phyloP scores from a whole-genome alignment of 768 basidiomycete species.

The Nevesoporus exiguus region DNA sequence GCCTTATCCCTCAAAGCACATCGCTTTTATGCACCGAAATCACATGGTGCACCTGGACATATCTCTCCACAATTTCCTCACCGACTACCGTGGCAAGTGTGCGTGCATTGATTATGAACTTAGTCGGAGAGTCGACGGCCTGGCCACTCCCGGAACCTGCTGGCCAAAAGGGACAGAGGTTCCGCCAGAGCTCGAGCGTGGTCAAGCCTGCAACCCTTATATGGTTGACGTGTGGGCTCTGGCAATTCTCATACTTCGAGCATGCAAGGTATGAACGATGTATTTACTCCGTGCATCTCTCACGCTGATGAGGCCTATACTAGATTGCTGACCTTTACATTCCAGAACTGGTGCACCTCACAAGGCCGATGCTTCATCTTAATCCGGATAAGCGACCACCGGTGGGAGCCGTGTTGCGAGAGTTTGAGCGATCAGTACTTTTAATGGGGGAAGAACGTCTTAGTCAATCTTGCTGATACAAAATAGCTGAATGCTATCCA shows the following conservation, averaged over 20 bases:
- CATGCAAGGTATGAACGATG: conserved; percentile 51
- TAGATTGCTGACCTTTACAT: conserved; percentile 57
- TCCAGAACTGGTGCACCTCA: conserved; percentile 56
- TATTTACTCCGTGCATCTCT: background rate
- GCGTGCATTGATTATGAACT: conserved; percentile 75
- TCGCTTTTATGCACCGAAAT: conserved; percentile 66
- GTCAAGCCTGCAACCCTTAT: conserved; percentile 52
- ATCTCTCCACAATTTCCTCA: conserved; percentile 64
- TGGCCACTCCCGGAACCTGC: conserved; percentile 36
- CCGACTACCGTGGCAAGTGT: conserved; percentile 60
- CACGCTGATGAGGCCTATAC: conserved; percentile 3
- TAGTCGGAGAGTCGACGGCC: conserved; percentile 50
- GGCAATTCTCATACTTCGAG: conserved; percentile 58
- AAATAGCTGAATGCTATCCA: background rate
- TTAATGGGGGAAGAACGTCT: conserved; percentile 38
- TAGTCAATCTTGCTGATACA: conserved; percentile 12
- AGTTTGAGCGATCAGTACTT: conserved; percentile 50
- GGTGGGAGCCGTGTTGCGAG: conserved; percentile 43
- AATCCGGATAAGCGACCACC: conserved; percentile 52
- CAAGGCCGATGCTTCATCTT: conserved; percentile 57
- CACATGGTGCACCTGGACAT: conserved; percentile 70
- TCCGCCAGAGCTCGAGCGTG: conserved; percentile 64
- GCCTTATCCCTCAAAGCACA: conserved; percentile 43
- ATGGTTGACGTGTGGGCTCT: conserved; percentile 76
- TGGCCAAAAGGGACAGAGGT: conserved; percentile 58